Conservation (phyloP, 495 filamentous ascomycete genomes). For the Xylaria castorea region DNA sequence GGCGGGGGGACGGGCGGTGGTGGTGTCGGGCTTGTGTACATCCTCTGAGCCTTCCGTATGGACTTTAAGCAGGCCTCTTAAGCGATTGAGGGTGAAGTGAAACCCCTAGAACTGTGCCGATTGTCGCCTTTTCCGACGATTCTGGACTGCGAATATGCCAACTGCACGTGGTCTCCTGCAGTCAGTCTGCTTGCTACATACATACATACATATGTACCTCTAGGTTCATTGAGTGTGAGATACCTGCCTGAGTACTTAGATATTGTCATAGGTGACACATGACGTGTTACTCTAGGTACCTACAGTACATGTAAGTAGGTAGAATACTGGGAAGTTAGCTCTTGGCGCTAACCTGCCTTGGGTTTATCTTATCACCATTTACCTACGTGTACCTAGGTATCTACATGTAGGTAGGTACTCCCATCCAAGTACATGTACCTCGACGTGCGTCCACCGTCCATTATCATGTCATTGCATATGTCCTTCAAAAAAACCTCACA, state of each 20-base stretch:
- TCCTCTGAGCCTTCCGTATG: conserved; percentile 6
- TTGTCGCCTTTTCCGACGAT: background rate
- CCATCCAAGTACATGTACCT: background rate
- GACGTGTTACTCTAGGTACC: background rate
- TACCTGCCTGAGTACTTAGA: too few relatives aligned
- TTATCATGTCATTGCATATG: background rate
- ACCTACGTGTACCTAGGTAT: background rate
- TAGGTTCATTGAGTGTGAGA: too few relatives aligned
- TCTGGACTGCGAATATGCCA: background rate
- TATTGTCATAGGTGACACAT: background rate
- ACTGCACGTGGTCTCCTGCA: background rate
- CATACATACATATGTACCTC: too few relatives aligned
- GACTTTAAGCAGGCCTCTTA: background rate
- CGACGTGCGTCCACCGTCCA: background rate
- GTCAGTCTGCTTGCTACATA: too few relatives aligned
- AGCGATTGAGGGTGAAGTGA: background rate
- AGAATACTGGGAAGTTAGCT: background rate
- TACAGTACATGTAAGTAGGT: too few relatives aligned
- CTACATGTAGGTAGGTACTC: too few relatives aligned
- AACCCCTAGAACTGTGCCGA: background rate
- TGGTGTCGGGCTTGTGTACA: conserved; percentile 40
- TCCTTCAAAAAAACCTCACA: background rate
- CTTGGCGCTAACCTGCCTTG: background rate
- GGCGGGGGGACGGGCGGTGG: conserved; percentile 74
- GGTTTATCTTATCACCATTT: background rate